Base-by-base conservation (phyloP, 225 moss, liverwort and hornwort species). In the Physcomitrium patens region DNA sequence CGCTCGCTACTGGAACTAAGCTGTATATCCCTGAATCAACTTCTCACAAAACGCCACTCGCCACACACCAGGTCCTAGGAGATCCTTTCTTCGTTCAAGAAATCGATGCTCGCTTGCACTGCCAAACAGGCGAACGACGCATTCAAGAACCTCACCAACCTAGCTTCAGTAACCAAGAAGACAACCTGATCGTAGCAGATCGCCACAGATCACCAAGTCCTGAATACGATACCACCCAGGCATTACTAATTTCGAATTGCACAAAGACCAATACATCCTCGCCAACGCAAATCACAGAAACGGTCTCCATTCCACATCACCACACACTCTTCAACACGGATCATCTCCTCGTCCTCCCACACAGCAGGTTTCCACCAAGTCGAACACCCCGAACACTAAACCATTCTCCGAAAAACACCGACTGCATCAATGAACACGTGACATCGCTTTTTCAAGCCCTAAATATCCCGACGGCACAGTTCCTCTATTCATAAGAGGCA, bases 21-120 rank as follows among this genome's bases (percentile, higher is more conserved):
- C 15, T 15, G 23, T n/a, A n/a, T n/a, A n/a, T n/a, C n/a, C n/a
- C n/a, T 75, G 67, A 16, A 49, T 42, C 78, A 83, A 53, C 45
- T 26, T 67, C 45, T 9, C 70, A 37, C 52, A 64, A 64, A 70
- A 56, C 3, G 8, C 27, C 70, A 31, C 71, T 46, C 10, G 41
- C 1, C 18, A 26, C 69, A 31, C 31, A 5, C 31, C 12, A n/a
- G 28, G 20, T 69, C 42, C 64, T 58, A 8, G 24, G 19, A 67
- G 24, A 41, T 16, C 18, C 45, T 12, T 2, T 1, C 47, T 17
- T 31, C 31, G 31, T 31, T 31, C 31, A 31, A 5, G 31, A 31
- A 31, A 31, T 31, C 31, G 31, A 5, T 31, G 31, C 31, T 31
- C 31, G 2, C 31, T 31, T 2, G 31, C 31, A 31, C 31, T 2